Conservation (phyloP, 768 basidiomycete genomes). For the Rhizopogon vesiculosus region DNA sequence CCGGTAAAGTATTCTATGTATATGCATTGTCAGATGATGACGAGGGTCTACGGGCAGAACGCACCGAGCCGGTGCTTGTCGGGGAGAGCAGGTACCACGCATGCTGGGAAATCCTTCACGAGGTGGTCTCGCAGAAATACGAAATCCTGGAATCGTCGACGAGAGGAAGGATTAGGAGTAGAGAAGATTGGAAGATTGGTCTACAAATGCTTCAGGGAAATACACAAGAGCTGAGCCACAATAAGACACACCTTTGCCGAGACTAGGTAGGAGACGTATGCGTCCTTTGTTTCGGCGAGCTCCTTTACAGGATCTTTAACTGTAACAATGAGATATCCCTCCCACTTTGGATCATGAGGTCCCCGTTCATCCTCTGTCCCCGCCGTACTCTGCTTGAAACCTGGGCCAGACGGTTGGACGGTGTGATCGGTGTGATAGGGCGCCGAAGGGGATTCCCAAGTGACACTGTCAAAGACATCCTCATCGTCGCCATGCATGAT, state of each 20-base stretch:
- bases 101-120: slow-evolving; percentile 89
- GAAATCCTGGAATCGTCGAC: slow-evolving; percentile 96
- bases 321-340: slow-evolving; percentile 74
- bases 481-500: slow-evolving; percentile 81
- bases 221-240: background rate
- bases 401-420: slow-evolving; percentile 50
- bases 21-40: slow-evolving; percentile 25
- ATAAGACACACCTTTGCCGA: slow-evolving; percentile 65
- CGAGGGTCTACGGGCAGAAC: slow-evolving; percentile 20
- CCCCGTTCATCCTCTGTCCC: slow-evolving; percentile 60
- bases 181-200: slow-evolving; percentile 90
- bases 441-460: slow-evolving; percentile 77
- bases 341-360: slow-evolving; percentile 87
- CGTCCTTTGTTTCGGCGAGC: slow-evolving; percentile 94
- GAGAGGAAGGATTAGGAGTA: slow-evolving; percentile 62
- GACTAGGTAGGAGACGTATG: slow-evolving; percentile 93
- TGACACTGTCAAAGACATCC: slow-evolving; percentile 88
- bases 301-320: slow-evolving; percentile 96
- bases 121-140: slow-evolving; percentile 89
- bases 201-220: slow-evolving; percentile 37
- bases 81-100: slow-evolving; percentile 95
- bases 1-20: slow-evolving; percentile 90
- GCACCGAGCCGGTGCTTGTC: slow-evolving; percentile 94
- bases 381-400: slow-evolving; percentile 76
- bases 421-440: slow-evolving; percentile 45